These are phyloP conservation scores for Cnidoscolus chayamansa DNA, from an alignment of 441 rosid genomes.

Conservation along the genomic window DNA sequence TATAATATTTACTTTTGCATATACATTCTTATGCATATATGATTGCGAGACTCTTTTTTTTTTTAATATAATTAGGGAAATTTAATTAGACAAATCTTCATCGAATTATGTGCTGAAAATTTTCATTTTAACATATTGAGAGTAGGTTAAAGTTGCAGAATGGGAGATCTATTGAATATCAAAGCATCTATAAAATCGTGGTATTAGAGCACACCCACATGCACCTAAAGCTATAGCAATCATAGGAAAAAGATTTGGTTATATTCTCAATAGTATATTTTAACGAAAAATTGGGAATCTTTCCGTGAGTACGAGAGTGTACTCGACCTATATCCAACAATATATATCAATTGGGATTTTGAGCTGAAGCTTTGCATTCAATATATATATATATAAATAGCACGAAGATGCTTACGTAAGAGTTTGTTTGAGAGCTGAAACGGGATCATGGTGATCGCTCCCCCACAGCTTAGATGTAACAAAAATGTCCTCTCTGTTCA, in stretches of 20 bases:
- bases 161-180: not conserved
- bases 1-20: not conserved
- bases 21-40: not conserved
- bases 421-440: conserved; percentile 62
- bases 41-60: too few relatives aligned
- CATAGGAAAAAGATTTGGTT: conserved; percentile 12
- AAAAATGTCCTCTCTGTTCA: conserved; percentile 58
- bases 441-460: conserved; percentile 76
- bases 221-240: not conserved
- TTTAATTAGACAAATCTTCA: too few relatives aligned
- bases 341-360: too few relatives aligned
- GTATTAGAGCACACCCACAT: conserved; percentile 7
- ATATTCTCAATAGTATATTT: not conserved
- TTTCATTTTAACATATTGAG: too few relatives aligned
- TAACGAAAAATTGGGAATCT: not conserved
- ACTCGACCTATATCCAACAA: not conserved
- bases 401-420: conserved; percentile 40
- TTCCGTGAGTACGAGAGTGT: not conserved
- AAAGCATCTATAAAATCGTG: not conserved
- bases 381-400: not conserved
- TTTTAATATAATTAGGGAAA: too few relatives aligned
- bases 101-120: too few relatives aligned
- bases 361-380: too few relatives aligned
- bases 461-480: conserved; percentile 86
- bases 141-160: too few relatives aligned